These are phyloP conservation scores for Claviceps digitariae DNA, from an alignment of 2,329 filamentous ascomycete genomes.

Conservation along the genomic window DNA sequence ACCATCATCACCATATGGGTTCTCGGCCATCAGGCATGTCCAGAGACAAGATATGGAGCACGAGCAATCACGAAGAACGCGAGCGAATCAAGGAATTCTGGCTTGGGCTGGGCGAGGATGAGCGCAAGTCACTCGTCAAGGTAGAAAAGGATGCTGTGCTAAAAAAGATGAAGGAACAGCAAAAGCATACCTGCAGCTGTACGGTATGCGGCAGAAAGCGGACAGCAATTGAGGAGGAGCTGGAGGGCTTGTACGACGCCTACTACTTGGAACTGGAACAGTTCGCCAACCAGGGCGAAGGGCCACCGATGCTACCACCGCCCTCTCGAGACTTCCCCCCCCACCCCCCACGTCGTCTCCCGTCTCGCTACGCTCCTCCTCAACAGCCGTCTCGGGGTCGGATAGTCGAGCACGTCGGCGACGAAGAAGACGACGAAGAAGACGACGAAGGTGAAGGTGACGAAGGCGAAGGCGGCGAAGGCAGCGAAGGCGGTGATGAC, in stretches of 20 bases:
- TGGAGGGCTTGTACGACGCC: slow-evolving; percentile 94
- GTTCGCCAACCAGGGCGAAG: slow-evolving; percentile 75
- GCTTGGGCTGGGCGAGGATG: slow-evolving; percentile 85
- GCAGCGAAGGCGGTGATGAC: slow-evolving; percentile 41
- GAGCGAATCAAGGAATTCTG: slow-evolving; percentile 98
- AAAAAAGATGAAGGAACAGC: slow-evolving; percentile 99
- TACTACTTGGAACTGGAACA: slow-evolving; percentile 98
- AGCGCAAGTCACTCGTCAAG: slow-evolving; percentile 89
- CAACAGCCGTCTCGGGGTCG: slow-evolving; percentile 63
- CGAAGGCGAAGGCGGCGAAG: slow-evolving; percentile 44
- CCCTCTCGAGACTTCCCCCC: slow-evolving; percentile 47
- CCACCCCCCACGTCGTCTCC: slow-evolving; percentile 44
- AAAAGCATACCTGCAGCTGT: slow-evolving; percentile 97
- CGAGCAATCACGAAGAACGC: slow-evolving; percentile 82
- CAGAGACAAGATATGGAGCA: slow-evolving; percentile 94
- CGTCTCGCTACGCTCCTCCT: slow-evolving; percentile 43
- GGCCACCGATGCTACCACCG: slow-evolving; percentile 35
- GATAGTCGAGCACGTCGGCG: slow-evolving; percentile 53
- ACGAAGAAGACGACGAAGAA: slow-evolving; percentile 25
- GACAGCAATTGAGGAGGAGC: slow-evolving; percentile 92
- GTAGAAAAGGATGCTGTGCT: slow-evolving; percentile 97
- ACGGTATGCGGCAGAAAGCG: slow-evolving; percentile 93
- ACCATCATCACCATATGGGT: slow-evolving; percentile 4
- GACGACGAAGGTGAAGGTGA: slow-evolving; percentile 14
- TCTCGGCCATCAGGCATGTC: slow-evolving; percentile 33